These are phyloP conservation scores for Zhuliangozyma parablackwelliae DNA, from an alignment of 1,139 yeast species.

Conservation along the genomic window DNA sequence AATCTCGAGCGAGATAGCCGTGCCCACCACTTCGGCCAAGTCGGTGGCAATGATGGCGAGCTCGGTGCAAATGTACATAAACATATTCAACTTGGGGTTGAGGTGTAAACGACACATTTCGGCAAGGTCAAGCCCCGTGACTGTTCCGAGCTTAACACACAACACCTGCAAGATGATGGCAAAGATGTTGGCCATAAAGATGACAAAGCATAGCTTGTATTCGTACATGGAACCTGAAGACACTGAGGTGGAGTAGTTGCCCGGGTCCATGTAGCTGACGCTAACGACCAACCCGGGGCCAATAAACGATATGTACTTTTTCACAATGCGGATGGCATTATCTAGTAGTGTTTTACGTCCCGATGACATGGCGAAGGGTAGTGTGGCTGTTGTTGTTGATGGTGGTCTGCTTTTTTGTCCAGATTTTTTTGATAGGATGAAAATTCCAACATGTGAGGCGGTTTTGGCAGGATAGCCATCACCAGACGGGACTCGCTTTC, in stretches of 20 bases:
- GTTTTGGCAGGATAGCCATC: too few relatives aligned
- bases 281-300: slow-evolving; percentile 79
- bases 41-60: slow-evolving; percentile 77
- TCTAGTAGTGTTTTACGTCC: too few relatives aligned
- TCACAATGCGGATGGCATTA: slow-evolving; percentile 7
- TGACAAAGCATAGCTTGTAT: slow-evolving; percentile 59
- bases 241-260: slow-evolving; percentile 76
- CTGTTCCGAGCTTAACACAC: slow-evolving; percentile 72
- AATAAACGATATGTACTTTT: slow-evolving; percentile 56
- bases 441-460: too few relatives aligned
- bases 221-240: slow-evolving; percentile 73
- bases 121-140: slow-evolving; percentile 74
- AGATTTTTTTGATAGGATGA: too few relatives aligned
- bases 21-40: slow-evolving; percentile 78
- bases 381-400: too few relatives aligned
- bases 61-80: slow-evolving; percentile 63
- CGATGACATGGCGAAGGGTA: too few relatives aligned
- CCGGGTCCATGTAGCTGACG: slow-evolving; percentile 80
- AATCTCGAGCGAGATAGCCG: slow-evolving; percentile 71
- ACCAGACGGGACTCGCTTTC: too few relatives aligned
- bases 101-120: slow-evolving; percentile 68
- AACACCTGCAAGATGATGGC: slow-evolving; percentile 70
- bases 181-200: slow-evolving; percentile 61
- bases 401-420: too few relatives aligned
- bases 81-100: slow-evolving; percentile 52